Base-by-base conservation (phyloP, 495 filamentous ascomycete genomes). In the Neurospora sp. region DNA sequence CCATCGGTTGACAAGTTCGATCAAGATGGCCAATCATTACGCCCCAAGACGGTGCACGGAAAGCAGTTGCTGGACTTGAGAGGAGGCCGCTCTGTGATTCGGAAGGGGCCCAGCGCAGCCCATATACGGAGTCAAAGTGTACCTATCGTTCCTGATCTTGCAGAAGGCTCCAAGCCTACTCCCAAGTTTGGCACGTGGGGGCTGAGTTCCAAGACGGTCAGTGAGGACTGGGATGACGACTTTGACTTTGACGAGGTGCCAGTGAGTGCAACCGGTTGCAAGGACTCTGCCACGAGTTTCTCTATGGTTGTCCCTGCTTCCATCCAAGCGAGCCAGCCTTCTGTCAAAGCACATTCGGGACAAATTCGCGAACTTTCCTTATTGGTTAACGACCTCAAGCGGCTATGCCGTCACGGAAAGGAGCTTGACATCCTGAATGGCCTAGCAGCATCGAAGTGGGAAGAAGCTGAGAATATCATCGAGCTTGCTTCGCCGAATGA, bases 61-160 rank as follows among this genome's bases (percentile, higher is more conserved):
- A 98, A 96, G 81, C 93, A 97, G 80, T 87, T 90, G 77, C 84
- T 86, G 69, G 88, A 93, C 74, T 78, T 85, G 69, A 86, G 93
- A 79, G 93, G 91, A 68, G 94, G 93, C 74, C 90, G 93, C 70
- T 82, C 90, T 37, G 83, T 88, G 38, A 92, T 88, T 74, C 91
- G 95, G 61, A 92, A 94, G 75, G 89, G 88, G 18, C 91, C 93
- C 40, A 92, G 86, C 74, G 88, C 90, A 2, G 83, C 93, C 31
- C 96, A 98, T 79, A 85, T 97, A 65, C 90, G 96, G 68, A 98
- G 96, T 77, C 94, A 97, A 77, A 99, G 96, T 80, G 94, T 99
- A n/a, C 96, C 96, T 0, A 88, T 96, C 18, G 89, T 92, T 4
- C 89, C 89, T 46, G 93, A 96, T 73, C 81, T 12, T 65, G 71